Evolutionary conservation across 2,329 filamentous ascomycete genomes (phyloP), one percentile per base, ranked within the genome.

Genomic region (Ceratocystis variospora): DNA sequence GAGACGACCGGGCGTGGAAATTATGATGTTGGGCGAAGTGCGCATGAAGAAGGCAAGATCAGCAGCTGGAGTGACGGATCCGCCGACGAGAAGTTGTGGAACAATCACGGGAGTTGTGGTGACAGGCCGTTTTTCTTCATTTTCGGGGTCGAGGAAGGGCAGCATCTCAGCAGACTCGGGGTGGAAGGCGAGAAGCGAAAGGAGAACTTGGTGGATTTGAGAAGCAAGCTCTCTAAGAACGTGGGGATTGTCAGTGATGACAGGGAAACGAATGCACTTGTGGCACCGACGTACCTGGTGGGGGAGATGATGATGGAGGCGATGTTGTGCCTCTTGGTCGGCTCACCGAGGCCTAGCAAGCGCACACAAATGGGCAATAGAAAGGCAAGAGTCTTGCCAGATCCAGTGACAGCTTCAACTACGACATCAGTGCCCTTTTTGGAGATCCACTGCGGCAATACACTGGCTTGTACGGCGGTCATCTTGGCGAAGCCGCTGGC

Each of bases 381-480:
- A 72, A 93, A 99, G 1, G 90, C 83, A 37, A 96, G 79, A 0
- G 91, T 96, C 77, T 96, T 96, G 68, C 91, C 91, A 74, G 89
- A 94, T 12, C 92, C 91, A 1, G 91, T 96, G 3, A 96, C 91
- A 41, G 90, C 90, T 78, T 96, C 90, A 5, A 96, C 91, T 0
- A 96, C 91, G 3, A 96, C 89, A 75, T 96, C 91, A 7, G 69
- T 69, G 25, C 69, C 69, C 73, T 95, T 96, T 74, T 96, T 89
- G 63, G 85, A 87, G 77, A 92, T 86, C 73, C 96, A 94, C 63
- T 96, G 83, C 12, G 91, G 90, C 70, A 96, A 88, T 3, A 90
- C 88, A 68, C 90, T 93, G 57, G 92, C 90, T 77, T 97, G 93
- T n/a, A 96, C 92, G 0, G 93, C 93, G 2, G 92, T 96, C 81